Evolutionary conservation across 2,329 filamentous ascomycete species (phyloP).

Genomic region (Colletotrichum zoysiae): DNA sequence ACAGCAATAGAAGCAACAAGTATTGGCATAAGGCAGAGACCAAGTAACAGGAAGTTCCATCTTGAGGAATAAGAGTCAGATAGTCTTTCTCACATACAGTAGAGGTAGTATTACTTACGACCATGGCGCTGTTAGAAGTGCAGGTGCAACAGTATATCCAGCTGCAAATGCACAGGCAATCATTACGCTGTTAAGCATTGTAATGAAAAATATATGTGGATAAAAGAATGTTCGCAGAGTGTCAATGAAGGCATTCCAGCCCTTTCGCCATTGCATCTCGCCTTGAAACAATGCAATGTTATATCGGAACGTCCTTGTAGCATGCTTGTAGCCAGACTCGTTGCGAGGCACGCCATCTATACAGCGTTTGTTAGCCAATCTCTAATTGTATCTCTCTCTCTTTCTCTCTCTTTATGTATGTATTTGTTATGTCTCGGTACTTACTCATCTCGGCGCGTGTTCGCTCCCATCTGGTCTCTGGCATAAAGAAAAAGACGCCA

Average conservation of each 20-base stretch:
- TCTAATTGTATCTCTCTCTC: too few relatives aligned
- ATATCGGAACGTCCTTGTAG: slow-evolving; percentile 47
- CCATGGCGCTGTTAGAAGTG: slow-evolving; percentile 31
- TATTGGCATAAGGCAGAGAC: slow-evolving; percentile 46
- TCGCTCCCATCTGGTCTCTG: slow-evolving; percentile 52
- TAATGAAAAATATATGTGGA: slow-evolving; percentile 51
- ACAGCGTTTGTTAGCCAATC: background rate
- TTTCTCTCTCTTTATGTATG: background rate
- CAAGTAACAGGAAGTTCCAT: slow-evolving; percentile 47
- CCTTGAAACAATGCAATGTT: slow-evolving; percentile 50
- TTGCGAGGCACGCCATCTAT: slow-evolving; percentile 43
- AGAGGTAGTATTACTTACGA: slow-evolving; percentile 5
- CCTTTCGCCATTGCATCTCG: slow-evolving; percentile 46
- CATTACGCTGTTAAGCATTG: slow-evolving; percentile 49
- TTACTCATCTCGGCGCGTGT: slow-evolving; percentile 48
- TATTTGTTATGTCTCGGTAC: background rate
- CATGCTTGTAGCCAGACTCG: slow-evolving; percentile 6
- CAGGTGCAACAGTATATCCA: slow-evolving; percentile 43
- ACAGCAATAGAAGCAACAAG: slow-evolving; percentile 50
- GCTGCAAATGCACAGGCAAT: slow-evolving; percentile 48
- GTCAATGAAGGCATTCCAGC: slow-evolving; percentile 45
- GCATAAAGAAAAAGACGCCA: slow-evolving; percentile 48
- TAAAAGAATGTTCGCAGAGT: slow-evolving; percentile 50
- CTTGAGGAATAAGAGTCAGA: slow-evolving; percentile 26
- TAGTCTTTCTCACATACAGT: rapidly evolving